Conservation (phyloP, 2,329 filamentous ascomycete species). For the Penicillium sp. region DNA sequence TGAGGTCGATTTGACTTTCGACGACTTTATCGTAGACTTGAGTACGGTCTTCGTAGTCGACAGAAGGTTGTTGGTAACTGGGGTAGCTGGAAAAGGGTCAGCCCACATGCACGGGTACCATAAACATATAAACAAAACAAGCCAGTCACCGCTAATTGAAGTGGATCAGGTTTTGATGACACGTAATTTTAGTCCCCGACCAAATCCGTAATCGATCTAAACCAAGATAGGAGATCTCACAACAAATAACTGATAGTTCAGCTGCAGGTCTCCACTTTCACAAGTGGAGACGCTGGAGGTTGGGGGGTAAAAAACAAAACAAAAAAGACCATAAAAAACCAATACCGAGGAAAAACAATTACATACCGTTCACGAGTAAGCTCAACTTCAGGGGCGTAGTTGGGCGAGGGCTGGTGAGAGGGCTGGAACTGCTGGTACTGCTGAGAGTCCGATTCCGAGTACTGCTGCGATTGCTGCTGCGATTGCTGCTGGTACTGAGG, state of each 20-base stretch:
- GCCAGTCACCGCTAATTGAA: constrained; percentile 29
- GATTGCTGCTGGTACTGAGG: constrained; percentile 13
- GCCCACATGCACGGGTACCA: constrained; percentile 20
- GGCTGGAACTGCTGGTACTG: constrained; percentile 1
- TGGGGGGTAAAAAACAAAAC: background rate
- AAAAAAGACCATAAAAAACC: background rate
- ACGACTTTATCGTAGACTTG: constrained; percentile 44
- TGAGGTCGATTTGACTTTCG: constrained; percentile 53
- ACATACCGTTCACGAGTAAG: constrained; percentile 53
- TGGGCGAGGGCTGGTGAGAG: background rate
- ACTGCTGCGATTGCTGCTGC: constrained; percentile 10
- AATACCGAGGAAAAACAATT: background rate
- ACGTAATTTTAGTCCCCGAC: constrained; percentile 27
- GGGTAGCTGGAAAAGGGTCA: constrained; percentile 51
- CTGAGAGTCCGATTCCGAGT: constrained; percentile 4
- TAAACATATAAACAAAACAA: constrained; percentile 30
- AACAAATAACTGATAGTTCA: constrained; percentile 17
- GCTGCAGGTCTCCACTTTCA: constrained; percentile 15
- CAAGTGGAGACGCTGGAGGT: constrained; percentile 4
- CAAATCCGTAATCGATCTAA: constrained; percentile 22
- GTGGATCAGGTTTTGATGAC: constrained; percentile 25
- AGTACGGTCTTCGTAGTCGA: constrained; percentile 48
- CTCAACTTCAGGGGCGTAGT: constrained; percentile 47
- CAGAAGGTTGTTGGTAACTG: constrained; percentile 51
- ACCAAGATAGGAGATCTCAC: constrained; percentile 26